Percentiles rank a stretch among this genome's conserved stretches.
These are phyloP conservation scores for Penicillium arizonense DNA, from an alignment of 495 filamentous ascomycete genomes.

Conservation along the genomic window DNA sequence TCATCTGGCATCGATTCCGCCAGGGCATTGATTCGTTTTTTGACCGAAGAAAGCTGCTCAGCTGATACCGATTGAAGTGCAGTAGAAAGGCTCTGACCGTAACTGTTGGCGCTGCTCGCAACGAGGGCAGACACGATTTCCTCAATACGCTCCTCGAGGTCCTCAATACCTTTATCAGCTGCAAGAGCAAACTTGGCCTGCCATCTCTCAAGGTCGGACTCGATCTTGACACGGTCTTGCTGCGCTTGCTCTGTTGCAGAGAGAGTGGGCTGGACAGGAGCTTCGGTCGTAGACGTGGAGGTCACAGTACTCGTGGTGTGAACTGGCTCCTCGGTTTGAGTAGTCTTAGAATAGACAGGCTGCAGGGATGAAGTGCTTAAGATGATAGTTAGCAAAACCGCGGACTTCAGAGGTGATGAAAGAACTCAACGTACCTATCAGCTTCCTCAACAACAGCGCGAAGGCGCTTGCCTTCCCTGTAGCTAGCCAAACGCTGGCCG, in stretches of 20 bases:
- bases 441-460: conserved; percentile 56
- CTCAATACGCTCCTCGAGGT: conserved; percentile 63
- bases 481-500: conserved; percentile 81
- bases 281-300: conserved; percentile 22
- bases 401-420: not conserved
- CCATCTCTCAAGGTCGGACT: conserved; percentile 77
- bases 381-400: conserved; percentile 16
- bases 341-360: conserved; percentile 22
- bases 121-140: conserved; percentile 77
- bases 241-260: conserved; percentile 46
- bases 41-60: conserved; percentile 62
- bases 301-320: conserved; percentile 18
- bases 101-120: conserved; percentile 58
- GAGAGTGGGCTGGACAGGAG: conserved; percentile 23
- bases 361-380: conserved; percentile 29
- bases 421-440: conserved; percentile 39
- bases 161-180: conserved; percentile 74
- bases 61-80: conserved; percentile 66
- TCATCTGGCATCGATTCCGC: conserved; percentile 55
- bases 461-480: conserved; percentile 65
- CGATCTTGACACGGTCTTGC: conserved; percentile 64
- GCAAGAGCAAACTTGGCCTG: conserved; percentile 81
- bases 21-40: conserved; percentile 61
- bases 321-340: conserved; percentile 17
- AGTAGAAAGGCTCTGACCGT: conserved; percentile 64